phyloP scores from a whole-genome alignment of 768 basidiomycete genomes.

The Harrya chromipes region DNA sequence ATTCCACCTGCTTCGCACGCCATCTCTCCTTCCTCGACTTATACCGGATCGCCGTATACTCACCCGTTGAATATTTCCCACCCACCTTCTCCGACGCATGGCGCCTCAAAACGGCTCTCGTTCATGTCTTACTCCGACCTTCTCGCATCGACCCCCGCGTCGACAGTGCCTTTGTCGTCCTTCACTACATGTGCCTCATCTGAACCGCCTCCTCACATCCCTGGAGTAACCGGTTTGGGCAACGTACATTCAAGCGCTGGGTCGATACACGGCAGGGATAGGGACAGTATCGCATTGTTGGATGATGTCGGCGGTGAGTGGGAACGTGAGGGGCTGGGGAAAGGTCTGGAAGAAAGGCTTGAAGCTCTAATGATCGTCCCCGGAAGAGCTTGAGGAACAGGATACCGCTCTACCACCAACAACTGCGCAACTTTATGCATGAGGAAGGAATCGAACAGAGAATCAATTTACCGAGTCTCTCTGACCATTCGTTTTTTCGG shows the following conservation, averaged over 20 bases:
- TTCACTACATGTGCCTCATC: slow-evolving; percentile 61
- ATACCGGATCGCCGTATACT: slow-evolving; percentile 25
- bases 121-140: slow-evolving; percentile 90
- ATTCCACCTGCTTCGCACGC: slow-evolving; percentile 6
- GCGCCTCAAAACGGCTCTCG: slow-evolving; percentile 66
- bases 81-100: slow-evolving; percentile 48
- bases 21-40: slow-evolving; percentile 25
- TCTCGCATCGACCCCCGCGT: slow-evolving; percentile 70
- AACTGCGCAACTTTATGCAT: not conserved
- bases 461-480: not conserved
- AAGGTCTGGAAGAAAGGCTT: slow-evolving; percentile 78
- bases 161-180: slow-evolving; percentile 66
- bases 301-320: slow-evolving; percentile 82
- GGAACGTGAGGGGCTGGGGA: slow-evolving; percentile 82
- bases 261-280: slow-evolving; percentile 30
- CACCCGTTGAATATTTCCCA: slow-evolving; percentile 25
- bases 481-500: not conserved
- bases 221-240: slow-evolving; percentile 49
- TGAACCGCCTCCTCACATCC: slow-evolving; percentile 74
- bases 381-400: slow-evolving; percentile 19
- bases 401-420: not conserved
- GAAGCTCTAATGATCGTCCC: slow-evolving; percentile 50
- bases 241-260: slow-evolving; percentile 27
- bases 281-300: slow-evolving; percentile 43
- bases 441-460: slow-evolving; percentile 2